These are phyloP conservation scores for Pyrenula massariospora DNA, from an alignment of 495 filamentous ascomycete genomes.

Conservation along the genomic window DNA sequence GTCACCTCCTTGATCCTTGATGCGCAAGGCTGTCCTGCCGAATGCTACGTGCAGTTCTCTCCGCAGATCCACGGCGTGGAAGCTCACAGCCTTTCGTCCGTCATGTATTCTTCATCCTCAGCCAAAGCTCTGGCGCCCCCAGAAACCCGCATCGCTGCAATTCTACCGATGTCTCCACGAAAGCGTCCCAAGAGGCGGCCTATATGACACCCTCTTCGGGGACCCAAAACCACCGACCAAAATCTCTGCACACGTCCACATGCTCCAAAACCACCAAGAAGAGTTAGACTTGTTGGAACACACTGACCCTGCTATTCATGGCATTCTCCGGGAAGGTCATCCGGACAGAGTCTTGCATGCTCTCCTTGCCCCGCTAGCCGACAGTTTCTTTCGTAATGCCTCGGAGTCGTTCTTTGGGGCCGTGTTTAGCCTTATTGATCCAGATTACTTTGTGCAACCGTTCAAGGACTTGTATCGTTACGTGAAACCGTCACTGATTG, in stretches of 20 bases:
- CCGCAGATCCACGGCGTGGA: too few species aligned
- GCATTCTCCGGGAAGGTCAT: slow-evolving; percentile 20
- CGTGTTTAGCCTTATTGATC: slow-evolving; percentile 25
- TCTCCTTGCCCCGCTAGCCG: slow-evolving; percentile 14
- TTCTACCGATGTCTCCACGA: background rate
- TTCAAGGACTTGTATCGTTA: slow-evolving; percentile 36
- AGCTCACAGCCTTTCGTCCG: background rate
- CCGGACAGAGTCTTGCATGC: slow-evolving; percentile 27
- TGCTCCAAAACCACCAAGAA: background rate
- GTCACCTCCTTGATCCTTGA: too few species aligned
- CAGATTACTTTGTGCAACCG: slow-evolving; percentile 29
- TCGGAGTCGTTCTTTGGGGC: slow-evolving; percentile 23
- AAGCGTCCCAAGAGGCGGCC: background rate
- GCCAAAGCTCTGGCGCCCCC: background rate
- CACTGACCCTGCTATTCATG: slow-evolving; percentile 11
- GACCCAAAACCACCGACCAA: background rate
- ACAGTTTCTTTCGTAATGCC: slow-evolving; percentile 13
- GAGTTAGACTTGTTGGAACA: background rate
- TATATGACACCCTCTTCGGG: background rate
- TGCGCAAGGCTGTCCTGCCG: too few species aligned
- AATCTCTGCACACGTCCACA: background rate
- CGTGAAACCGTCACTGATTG: slow-evolving; percentile 28
- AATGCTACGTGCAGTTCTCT: too few species aligned
- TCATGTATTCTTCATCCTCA: background rate
- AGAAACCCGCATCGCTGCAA: background rate